Evolutionary conservation across 2,329 filamentous ascomycete species (phyloP).

Genomic region (Scedosporium boydii): DNA sequence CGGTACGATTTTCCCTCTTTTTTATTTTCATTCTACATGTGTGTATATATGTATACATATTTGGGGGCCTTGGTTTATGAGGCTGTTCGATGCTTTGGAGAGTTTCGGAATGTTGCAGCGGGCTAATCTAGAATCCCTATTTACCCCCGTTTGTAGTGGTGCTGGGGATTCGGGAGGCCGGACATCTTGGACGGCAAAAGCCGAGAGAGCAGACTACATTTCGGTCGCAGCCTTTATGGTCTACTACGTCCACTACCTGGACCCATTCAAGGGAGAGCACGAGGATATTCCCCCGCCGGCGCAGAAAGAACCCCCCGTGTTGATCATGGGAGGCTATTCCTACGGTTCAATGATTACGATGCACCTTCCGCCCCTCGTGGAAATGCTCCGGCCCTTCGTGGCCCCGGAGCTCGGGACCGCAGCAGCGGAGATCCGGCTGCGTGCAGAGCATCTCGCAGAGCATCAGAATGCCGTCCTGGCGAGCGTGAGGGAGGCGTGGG

Average conservation of each 20-base stretch:
- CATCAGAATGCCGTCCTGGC: conserved; percentile 45
- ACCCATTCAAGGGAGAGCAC: conserved; percentile 21
- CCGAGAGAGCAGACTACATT: conserved; percentile 74
- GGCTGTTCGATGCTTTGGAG: too few relatives aligned
- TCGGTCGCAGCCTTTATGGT: conserved; percentile 74
- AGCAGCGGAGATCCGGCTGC: conserved; percentile 58
- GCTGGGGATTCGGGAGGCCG: conserved; percentile 63
- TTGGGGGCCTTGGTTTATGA: too few relatives aligned
- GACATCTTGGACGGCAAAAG: conserved; percentile 79
- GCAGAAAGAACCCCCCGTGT: conserved; percentile 16
- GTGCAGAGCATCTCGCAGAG: conserved; percentile 58
- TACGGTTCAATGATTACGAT: conserved; percentile 80
- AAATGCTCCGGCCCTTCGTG: conserved; percentile 52
- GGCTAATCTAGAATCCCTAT: neutral
- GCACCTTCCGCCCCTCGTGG: conserved; percentile 54
- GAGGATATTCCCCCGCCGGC: neutral
- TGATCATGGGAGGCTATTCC: conserved; percentile 73
- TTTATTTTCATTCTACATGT: neutral
- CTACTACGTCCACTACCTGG: conserved; percentile 58
- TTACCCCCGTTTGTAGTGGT: conserved; percentile 44
- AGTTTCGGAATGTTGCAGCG: too few relatives aligned
- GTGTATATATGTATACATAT: too few relatives aligned
- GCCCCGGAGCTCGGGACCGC: conserved; percentile 42
- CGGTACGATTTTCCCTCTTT: conserved; percentile 42
- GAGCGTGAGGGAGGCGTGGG: conserved; percentile 18